Evolutionary conservation across 768 basidiomycete species (phyloP).

Genomic region (Sarcomyxa edulis): DNA sequence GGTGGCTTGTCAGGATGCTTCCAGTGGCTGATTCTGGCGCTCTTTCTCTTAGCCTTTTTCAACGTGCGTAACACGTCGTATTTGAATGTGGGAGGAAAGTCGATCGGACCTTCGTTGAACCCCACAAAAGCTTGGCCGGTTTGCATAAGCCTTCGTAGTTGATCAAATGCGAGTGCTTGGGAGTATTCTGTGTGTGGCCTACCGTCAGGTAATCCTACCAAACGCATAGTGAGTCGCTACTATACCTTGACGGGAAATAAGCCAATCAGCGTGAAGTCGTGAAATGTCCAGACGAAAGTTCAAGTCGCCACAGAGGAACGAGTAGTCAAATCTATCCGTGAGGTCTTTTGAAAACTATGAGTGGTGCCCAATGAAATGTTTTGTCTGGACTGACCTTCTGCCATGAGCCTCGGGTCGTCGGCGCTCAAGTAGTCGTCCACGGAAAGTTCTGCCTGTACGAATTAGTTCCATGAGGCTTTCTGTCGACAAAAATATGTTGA

Average conservation of each 20-base stretch:
- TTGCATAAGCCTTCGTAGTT: constrained; percentile 74
- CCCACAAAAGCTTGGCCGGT: constrained; percentile 65
- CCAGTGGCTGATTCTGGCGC: constrained; percentile 30
- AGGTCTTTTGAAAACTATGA: constrained; percentile 42
- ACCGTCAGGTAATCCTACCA: not conserved
- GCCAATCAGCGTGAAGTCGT: constrained; percentile 91
- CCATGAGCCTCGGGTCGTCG: constrained; percentile 57
- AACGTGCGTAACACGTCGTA: constrained; percentile 69
- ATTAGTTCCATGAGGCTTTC: not conserved
- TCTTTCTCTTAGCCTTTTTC: constrained; percentile 41
- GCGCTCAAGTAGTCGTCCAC: constrained; percentile 72
- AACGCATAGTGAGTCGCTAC: not conserved
- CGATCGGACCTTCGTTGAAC: constrained; percentile 74
- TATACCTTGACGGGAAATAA: constrained; percentile 74
- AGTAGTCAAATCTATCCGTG: constrained; percentile 85
- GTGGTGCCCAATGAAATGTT: not conserved
- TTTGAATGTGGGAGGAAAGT: constrained; percentile 93
- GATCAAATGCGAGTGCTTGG: constrained; percentile 88
- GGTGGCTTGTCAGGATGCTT: constrained; percentile 25
- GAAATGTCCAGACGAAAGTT: constrained; percentile 90
- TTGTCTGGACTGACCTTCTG: constrained; percentile 52
- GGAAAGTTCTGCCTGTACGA: constrained; percentile 57
- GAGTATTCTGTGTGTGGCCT: constrained; percentile 52
- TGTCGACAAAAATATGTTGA: constrained; percentile 3
- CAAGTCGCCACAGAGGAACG: constrained; percentile 86